Percentiles rank a stretch among this genome's conserved stretches.
These are phyloP conservation scores for Reticulascus tulasneorum DNA, from an alignment of 2,329 filamentous ascomycete genomes.

Conservation along the genomic window DNA sequence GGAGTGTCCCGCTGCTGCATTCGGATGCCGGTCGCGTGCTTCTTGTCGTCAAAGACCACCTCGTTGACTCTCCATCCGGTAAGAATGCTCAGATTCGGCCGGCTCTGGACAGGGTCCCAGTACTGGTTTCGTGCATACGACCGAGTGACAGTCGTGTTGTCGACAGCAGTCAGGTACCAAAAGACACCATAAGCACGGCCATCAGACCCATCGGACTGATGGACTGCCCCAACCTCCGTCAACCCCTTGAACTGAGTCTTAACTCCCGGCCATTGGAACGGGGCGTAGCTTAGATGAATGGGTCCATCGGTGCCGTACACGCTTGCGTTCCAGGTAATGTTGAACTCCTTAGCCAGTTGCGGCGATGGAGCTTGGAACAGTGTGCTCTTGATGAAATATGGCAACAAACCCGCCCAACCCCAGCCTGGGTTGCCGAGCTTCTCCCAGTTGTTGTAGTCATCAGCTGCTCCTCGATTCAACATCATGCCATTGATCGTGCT, in stretches of 20 bases:
- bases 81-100: constrained; percentile 34
- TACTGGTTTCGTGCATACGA: constrained; percentile 25
- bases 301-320: constrained; percentile 20
- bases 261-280: constrained; percentile 22
- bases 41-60: constrained; percentile 14
- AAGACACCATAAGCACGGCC: no score
- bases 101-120: constrained; percentile 25
- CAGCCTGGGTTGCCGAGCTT: constrained; percentile 37
- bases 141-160: constrained; percentile 35
- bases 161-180: no score
- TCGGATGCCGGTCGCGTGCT: constrained; percentile 31
- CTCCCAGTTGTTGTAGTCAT: constrained; percentile 40
- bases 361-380: constrained; percentile 24
- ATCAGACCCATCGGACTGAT: no score
- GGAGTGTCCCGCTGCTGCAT: constrained; percentile 17
- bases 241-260: no score
- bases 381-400: constrained; percentile 39
- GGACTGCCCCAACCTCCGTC: no score
- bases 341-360: constrained; percentile 20
- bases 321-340: constrained; percentile 16
- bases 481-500: constrained; percentile 34
- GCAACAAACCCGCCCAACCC: constrained; percentile 40
- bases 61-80: constrained; percentile 25
- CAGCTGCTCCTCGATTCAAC: constrained; percentile 36
- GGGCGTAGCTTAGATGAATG: constrained; percentile 17